phyloP scores from a whole-genome alignment of 2,329 filamentous ascomycete genomes.

The Aspergillus proliferans region DNA sequence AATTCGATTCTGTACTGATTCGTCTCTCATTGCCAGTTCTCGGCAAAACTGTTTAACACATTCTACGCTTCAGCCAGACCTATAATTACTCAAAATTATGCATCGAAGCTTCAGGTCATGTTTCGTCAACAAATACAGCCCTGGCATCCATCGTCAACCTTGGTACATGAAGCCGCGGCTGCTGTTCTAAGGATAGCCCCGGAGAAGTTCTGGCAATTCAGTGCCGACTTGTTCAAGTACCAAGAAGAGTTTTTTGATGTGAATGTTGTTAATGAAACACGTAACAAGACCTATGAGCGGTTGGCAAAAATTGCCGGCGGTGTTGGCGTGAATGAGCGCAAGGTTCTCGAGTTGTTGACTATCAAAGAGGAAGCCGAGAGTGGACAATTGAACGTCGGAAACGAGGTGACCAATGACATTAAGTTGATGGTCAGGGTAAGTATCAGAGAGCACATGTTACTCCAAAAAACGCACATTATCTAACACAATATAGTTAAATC shows the following conservation, averaged over 20 bases:
- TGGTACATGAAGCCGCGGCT: constrained; percentile 66
- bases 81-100: constrained; percentile 54
- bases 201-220: constrained; percentile 74
- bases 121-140: constrained; percentile 91
- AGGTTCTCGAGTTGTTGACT: constrained; percentile 62
- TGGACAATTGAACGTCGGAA: constrained; percentile 69
- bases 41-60: constrained; percentile 69
- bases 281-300: constrained; percentile 76
- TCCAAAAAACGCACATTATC: neutral
- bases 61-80: constrained; percentile 62
- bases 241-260: constrained; percentile 81
- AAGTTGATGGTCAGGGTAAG: constrained; percentile 73
- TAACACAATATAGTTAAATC: constrained; percentile 43
- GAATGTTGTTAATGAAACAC: constrained; percentile 71
- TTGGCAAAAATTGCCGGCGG: constrained; percentile 65
- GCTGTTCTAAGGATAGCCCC: constrained; percentile 69
- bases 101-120: constrained; percentile 62
- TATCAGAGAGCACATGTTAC: constrained; percentile 1
- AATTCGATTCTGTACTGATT: constrained; percentile 3
- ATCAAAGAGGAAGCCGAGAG: constrained; percentile 65
- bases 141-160: constrained; percentile 83
- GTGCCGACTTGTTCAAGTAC: constrained; percentile 58
- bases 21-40: constrained; percentile 44
- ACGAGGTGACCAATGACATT: constrained; percentile 75
- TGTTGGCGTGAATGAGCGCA: constrained; percentile 64